phyloP scores from a whole-genome alignment of 2,329 filamentous ascomycete species.

The Cylindrodendrum hubeiense region DNA sequence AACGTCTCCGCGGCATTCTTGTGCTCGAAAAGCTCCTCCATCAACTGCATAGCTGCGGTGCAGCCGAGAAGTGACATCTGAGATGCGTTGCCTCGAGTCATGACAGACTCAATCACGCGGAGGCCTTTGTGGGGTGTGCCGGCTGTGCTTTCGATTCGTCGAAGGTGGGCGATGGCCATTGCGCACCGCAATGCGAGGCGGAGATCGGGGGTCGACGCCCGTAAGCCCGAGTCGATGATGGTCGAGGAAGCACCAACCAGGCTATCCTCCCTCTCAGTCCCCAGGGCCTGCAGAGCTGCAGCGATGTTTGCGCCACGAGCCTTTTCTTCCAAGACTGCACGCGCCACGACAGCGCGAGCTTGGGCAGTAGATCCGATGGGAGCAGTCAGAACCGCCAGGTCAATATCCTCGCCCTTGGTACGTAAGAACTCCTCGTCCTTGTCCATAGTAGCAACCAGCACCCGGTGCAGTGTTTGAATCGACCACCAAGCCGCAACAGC shows the following conservation, averaged over 20 bases:
- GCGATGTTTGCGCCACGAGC: conserved; percentile 69
- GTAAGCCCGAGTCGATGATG: conserved; percentile 60
- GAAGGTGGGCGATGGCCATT: conserved; percentile 71
- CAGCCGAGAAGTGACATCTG: conserved; percentile 70
- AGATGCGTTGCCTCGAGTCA: conserved; percentile 55
- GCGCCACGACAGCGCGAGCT: conserved; percentile 69
- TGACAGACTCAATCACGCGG: conserved; percentile 63
- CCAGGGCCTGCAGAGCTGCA: conserved; percentile 65
- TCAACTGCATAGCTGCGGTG: conserved; percentile 69
- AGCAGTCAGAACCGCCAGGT: conserved; percentile 78
- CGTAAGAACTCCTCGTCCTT: conserved; percentile 53
- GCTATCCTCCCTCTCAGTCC: conserved; percentile 44
- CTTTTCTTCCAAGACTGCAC: conserved; percentile 67
- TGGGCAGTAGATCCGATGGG: conserved; percentile 83
- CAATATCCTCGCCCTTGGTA: conserved; percentile 61
- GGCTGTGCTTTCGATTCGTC: conserved; percentile 53
- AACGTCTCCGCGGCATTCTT: conserved; percentile 61
- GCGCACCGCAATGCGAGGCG: conserved; percentile 70
- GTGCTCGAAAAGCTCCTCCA: conserved; percentile 65
- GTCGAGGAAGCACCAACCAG: conserved; percentile 48
- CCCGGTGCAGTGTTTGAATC: conserved; percentile 77
- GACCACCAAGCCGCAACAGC: conserved; percentile 94
- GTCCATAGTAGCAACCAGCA: conserved; percentile 73
- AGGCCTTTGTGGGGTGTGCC: conserved; percentile 56
- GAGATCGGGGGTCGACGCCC: conserved; percentile 62